A percentile compares a stretch with the other conserved stretches of the same genome.
phyloP scores from a whole-genome alignment of 495 filamentous ascomycete species.

The Annulohypoxylon stygium region DNA sequence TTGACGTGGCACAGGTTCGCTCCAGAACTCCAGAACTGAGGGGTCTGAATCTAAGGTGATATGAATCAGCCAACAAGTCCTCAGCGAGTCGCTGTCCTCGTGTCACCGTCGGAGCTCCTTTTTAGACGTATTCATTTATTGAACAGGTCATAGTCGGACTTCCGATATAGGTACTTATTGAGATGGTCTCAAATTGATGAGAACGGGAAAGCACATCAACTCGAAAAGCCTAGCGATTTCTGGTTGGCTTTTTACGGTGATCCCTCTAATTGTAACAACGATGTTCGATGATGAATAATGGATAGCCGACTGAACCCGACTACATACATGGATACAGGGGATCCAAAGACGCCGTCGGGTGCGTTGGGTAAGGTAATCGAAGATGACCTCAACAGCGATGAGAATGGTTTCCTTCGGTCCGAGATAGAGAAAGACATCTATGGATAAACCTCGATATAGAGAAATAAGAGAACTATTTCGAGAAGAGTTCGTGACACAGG shows the following conservation, averaged over 20 bases:
- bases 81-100: slow-evolving; percentile 18
- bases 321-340: slow-evolving; percentile 16
- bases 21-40: slow-evolving; percentile 10
- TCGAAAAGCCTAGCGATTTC: slow-evolving; percentile 29
- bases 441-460: slow-evolving; percentile 4
- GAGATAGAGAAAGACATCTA: slow-evolving; percentile 13
- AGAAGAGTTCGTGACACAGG: slow-evolving; percentile 33
- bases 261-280: slow-evolving; percentile 16
- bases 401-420: slow-evolving; percentile 19
- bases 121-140: slow-evolving; percentile 30
- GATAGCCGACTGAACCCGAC: slow-evolving; percentile 6
- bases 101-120: slow-evolving; percentile 36
- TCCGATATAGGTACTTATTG: slow-evolving; percentile 35
- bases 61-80: slow-evolving; percentile 23
- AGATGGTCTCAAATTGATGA: slow-evolving; percentile 44
- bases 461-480: background rate
- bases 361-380: background rate
- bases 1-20: slow-evolving; percentile 22
- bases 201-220: slow-evolving; percentile 43
- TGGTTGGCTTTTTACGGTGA: slow-evolving; percentile 27
- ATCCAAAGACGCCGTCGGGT: background rate
- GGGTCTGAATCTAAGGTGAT: slow-evolving; percentile 25
- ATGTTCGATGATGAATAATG: slow-evolving; percentile 9
- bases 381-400: background rate
- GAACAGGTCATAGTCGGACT: slow-evolving; percentile 36